Conservation (phyloP, 495 filamentous ascomycete species). For the Bryoglossum gracile region DNA sequence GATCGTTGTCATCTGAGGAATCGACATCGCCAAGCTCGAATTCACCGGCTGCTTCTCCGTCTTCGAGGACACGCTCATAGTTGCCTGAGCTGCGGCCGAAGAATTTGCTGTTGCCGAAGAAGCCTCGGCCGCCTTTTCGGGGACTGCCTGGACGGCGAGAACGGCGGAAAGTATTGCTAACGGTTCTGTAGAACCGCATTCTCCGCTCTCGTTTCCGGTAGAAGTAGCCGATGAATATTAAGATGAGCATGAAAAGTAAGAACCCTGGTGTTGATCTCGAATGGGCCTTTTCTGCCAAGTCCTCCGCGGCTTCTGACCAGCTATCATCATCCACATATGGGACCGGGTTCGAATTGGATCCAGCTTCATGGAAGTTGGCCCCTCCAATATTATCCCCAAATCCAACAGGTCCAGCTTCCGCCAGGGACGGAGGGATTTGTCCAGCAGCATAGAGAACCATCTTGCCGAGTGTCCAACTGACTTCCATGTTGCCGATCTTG, state of each 20-base stretch:
- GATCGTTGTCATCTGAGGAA: constrained; percentile 40
- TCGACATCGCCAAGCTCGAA: constrained; percentile 66
- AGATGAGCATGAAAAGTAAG: constrained; percentile 67
- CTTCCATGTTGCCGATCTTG: constrained; percentile 85
- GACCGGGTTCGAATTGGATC: constrained; percentile 45
- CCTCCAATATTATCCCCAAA: constrained; percentile 73
- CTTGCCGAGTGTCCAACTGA: constrained; percentile 98
- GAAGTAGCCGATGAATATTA: constrained; percentile 56
- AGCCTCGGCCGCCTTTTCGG: constrained; percentile 43
- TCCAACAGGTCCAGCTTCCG: constrained; percentile 63
- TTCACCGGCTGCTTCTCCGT: constrained; percentile 52
- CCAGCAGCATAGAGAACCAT: constrained; percentile 96
- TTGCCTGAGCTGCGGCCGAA: constrained; percentile 41
- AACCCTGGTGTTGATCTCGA: constrained; percentile 61
- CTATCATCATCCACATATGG: constrained; percentile 46
- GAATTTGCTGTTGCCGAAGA: constrained; percentile 53
- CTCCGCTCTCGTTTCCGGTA: constrained; percentile 62
- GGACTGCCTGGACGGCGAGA: constrained; percentile 45
- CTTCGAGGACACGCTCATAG: constrained; percentile 84
- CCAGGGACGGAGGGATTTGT: constrained; percentile 59
- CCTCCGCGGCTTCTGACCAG: constrained; percentile 49
- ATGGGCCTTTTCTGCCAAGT: constrained; percentile 52
- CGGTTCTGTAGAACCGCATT: constrained; percentile 51
- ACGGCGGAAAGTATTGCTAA: constrained; percentile 46
- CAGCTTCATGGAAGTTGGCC: constrained; percentile 67